Conservation (phyloP, 345 rosid genomes). For the Syzygium jambos region DNA sequence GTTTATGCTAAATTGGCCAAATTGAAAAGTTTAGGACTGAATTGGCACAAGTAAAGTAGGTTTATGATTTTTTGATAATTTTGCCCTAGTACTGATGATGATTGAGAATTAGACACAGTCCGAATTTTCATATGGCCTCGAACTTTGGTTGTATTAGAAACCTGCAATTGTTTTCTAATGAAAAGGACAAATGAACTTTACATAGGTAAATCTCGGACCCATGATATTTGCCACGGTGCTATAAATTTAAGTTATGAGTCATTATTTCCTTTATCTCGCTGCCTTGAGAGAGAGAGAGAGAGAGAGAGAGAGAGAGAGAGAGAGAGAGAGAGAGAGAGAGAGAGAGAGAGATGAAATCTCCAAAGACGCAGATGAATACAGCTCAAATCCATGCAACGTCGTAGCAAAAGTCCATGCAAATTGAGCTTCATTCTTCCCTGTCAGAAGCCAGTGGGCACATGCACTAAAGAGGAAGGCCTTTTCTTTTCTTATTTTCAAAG, state of each 20-base stretch:
- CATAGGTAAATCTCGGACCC: not conserved
- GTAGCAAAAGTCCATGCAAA: not conserved
- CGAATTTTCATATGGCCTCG: not conserved
- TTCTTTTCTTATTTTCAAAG: constrained; percentile 1
- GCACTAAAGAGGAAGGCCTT: not conserved
- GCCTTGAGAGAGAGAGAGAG: not conserved
- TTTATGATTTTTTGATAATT: too few relatives aligned
- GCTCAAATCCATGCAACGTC: not conserved
- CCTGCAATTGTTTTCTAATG: not conserved
- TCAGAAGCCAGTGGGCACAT: not conserved
- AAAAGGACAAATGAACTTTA: not conserved
- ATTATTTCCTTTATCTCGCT: not conserved
- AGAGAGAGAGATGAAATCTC: too few relatives aligned
- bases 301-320: not conserved
- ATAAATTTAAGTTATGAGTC: not conserved
- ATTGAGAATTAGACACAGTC: not conserved
- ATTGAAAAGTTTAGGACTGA: too few relatives aligned
- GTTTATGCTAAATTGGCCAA: too few relatives aligned
- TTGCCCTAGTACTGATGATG: not conserved
- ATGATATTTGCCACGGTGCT: not conserved
- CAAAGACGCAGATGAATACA: not conserved
- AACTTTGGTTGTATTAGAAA: not conserved
- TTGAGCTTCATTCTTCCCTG: not conserved
- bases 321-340: not conserved
- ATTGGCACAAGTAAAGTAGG: too few relatives aligned